Conservation (phyloP, 306 rosid genomes). For the Gleditsia sinensis region DNA sequence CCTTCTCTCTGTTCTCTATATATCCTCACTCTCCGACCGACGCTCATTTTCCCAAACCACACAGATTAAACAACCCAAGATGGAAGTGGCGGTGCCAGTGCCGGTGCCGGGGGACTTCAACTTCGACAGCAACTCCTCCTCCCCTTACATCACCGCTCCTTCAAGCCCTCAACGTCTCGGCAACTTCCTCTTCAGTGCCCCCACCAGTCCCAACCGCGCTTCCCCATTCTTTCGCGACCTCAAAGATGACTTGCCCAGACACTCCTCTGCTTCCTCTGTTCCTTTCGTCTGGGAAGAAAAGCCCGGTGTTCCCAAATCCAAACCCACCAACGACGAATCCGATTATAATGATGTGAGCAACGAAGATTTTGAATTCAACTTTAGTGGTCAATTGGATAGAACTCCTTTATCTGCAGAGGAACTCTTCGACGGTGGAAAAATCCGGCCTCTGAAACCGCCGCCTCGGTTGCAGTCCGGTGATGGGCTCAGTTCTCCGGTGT, state of each 20-base stretch:
- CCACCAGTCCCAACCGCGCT: conserved; percentile 72
- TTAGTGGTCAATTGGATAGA: conserved; percentile 51
- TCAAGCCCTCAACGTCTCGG: conserved; percentile 80
- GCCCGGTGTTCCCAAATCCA: conserved; percentile 59
- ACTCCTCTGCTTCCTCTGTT: conserved; percentile 40
- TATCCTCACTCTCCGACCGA: conserved; percentile 32
- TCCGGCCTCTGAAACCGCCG: conserved; percentile 69
- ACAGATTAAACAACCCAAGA: too few relatives aligned
- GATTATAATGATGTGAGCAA: not conserved
- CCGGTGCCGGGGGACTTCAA: conserved; percentile 54
- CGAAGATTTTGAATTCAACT: conserved; percentile 66
- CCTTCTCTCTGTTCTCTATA: conserved; percentile 21
- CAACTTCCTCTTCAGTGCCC: conserved; percentile 76
- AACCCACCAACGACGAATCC: not conserved
- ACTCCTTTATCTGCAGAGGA: conserved; percentile 72
- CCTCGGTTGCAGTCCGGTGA: conserved; percentile 40
- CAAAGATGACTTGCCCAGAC: conserved; percentile 15
- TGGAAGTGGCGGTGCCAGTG: conserved; percentile 42
- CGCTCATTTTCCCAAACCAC: conserved; percentile 26
- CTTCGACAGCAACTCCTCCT: conserved; percentile 78
- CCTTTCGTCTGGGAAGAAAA: conserved; percentile 69
- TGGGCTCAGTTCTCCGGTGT: conserved; percentile 13
- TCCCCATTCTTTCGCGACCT: conserved; percentile 44
- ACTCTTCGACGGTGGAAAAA: conserved; percentile 80
- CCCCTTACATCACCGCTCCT: conserved; percentile 91